Conservation (phyloP, 2,329 filamentous ascomycete genomes). For the Fusarium gaditjirri region DNA sequence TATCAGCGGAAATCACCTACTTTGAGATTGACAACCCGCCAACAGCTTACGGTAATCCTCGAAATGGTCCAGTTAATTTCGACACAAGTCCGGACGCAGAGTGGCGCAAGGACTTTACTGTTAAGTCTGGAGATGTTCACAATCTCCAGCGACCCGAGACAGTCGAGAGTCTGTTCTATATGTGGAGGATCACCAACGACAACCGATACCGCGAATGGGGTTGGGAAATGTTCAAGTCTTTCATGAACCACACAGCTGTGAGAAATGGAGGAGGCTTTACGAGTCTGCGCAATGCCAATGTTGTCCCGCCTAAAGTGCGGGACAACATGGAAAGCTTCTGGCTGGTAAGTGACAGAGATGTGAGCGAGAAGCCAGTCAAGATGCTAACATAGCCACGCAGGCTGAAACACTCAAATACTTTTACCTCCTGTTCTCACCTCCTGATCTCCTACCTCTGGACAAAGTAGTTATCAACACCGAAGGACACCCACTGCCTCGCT, state of each 20-base stretch:
- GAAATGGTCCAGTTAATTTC: slow-evolving; percentile 61
- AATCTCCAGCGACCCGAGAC: slow-evolving; percentile 97
- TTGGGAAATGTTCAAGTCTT: slow-evolving; percentile 97
- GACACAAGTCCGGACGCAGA: slow-evolving; percentile 63
- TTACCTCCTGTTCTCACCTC: slow-evolving; percentile 90
- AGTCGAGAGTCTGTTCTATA: slow-evolving; percentile 95
- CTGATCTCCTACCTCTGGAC: slow-evolving; percentile 84
- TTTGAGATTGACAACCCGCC: slow-evolving; percentile 82
- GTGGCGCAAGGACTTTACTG: slow-evolving; percentile 82
- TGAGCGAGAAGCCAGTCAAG: not conserved
- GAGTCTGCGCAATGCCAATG: slow-evolving; percentile 79
- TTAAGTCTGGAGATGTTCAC: slow-evolving; percentile 86
- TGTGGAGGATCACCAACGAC: slow-evolving; percentile 98
- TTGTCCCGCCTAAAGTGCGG: slow-evolving; percentile 72
- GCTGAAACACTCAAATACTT: slow-evolving; percentile 98
- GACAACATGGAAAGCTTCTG: slow-evolving; percentile 99
- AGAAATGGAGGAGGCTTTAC: slow-evolving; percentile 83
- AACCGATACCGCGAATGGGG: slow-evolving; percentile 92
- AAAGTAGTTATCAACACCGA: slow-evolving; percentile 96
- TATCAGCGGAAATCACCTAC: slow-evolving; percentile 95
- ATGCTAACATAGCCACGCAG: slow-evolving; percentile 54
- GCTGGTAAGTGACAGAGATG: slow-evolving; percentile 71
- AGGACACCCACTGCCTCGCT: slow-evolving; percentile 88
- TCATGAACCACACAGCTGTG: slow-evolving; percentile 85
- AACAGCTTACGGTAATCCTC: slow-evolving; percentile 63